phyloP scores from a whole-genome alignment of 2,329 filamentous ascomycete species.

The Alternaria solani region DNA sequence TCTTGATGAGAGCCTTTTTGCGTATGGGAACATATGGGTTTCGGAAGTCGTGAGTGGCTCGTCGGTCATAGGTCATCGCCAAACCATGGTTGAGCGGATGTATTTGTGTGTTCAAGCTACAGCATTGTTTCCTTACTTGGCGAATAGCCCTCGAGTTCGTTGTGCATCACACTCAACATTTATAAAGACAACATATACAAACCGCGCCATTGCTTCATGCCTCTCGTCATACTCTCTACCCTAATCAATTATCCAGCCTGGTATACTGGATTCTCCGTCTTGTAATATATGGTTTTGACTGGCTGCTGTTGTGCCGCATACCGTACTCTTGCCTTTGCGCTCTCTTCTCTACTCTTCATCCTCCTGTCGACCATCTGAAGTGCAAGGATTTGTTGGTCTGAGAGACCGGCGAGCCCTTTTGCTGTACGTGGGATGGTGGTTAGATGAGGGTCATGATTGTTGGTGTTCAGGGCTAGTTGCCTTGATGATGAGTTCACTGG shows the following conservation, averaged over 20 bases:
- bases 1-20: too few species aligned
- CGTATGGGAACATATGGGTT: too few species aligned
- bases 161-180: not conserved
- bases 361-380: constrained; percentile 6
- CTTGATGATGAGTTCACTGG: not conserved
- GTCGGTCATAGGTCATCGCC: too few species aligned
- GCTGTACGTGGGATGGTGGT: not conserved
- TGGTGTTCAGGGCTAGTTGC: not conserved
- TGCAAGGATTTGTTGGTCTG: not conserved
- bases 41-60: too few species aligned
- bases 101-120: too few species aligned
- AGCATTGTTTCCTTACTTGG: too few species aligned
- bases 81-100: too few species aligned
- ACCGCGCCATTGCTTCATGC: too few species aligned
- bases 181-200: not conserved
- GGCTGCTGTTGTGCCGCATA: constrained; percentile 6
- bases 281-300: constrained; percentile 7
- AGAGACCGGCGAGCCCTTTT: not conserved
- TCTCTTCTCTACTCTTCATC: constrained; percentile 5
- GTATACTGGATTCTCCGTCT: constrained; percentile 14
- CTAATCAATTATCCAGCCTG: constrained; percentile 3
- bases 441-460: not conserved
- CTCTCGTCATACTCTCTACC: too few species aligned
- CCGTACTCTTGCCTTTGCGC: not conserved
- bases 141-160: not conserved